A percentile compares a stretch with the other conserved stretches of the same genome.
Evolutionary conservation across 2,329 filamentous ascomycete species (phyloP).

Genomic region (Daldinia sp.): DNA sequence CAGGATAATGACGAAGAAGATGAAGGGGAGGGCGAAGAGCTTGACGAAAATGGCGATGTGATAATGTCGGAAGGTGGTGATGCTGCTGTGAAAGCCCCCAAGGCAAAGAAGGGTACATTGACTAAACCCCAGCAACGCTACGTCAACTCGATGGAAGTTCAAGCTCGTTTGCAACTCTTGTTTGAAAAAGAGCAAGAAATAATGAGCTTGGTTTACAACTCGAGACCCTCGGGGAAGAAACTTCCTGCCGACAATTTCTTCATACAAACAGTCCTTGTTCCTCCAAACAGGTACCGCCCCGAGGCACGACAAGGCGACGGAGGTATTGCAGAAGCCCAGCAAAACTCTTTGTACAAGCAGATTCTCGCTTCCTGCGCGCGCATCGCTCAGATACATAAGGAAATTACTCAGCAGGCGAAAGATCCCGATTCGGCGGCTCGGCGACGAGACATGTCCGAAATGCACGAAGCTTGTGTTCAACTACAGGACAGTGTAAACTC

Average conservation of each 20-base stretch:
- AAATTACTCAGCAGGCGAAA: constrained; percentile 65
- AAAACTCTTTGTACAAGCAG: constrained; percentile 88
- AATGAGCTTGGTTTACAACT: constrained; percentile 85
- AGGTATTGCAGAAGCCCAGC: constrained; percentile 86
- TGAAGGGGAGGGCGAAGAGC: constrained; percentile 61
- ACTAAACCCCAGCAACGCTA: constrained; percentile 72
- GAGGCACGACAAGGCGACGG: constrained; percentile 84
- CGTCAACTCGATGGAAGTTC: constrained; percentile 85
- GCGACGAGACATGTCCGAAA: constrained; percentile 75
- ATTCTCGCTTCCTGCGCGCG: constrained; percentile 81
- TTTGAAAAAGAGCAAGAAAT: constrained; percentile 91
- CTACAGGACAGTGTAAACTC: constrained; percentile 92
- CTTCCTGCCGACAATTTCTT: constrained; percentile 95
- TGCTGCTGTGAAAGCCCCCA: constrained; percentile 52
- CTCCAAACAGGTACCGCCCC: constrained; percentile 91
- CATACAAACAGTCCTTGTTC: constrained; percentile 84
- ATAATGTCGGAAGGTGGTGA: constrained; percentile 64
- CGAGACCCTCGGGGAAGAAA: constrained; percentile 72
- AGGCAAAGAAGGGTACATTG: constrained; percentile 52
- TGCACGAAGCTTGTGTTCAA: constrained; percentile 84
- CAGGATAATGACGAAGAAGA: constrained; percentile 58
- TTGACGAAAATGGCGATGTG: constrained; percentile 68
- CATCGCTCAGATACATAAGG: constrained; percentile 79
- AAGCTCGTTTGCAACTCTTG: constrained; percentile 79
- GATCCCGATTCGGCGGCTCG: constrained; percentile 54